A percentile compares a stretch with the other conserved stretches of the same genome.
Evolutionary conservation across 176 grass and related monocot species (phyloP).

Genomic region (Secale cereale): DNA sequence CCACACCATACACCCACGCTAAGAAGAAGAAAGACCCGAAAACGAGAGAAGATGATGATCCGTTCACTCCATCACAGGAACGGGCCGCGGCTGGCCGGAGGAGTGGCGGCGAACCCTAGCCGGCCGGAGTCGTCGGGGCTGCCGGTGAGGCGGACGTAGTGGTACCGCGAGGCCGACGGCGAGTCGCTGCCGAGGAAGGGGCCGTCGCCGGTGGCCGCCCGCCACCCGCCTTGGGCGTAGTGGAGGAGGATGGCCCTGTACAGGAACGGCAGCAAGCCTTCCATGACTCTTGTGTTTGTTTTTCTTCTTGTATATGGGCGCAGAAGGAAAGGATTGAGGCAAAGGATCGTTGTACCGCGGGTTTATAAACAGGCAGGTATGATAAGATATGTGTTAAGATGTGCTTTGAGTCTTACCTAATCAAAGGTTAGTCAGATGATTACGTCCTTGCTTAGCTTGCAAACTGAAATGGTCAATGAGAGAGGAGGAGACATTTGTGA

Average conservation of each 20-base stretch:
- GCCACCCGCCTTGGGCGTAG: constrained; percentile 32
- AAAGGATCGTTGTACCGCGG: neutral
- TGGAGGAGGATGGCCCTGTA: constrained; percentile 55
- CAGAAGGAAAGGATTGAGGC: neutral
- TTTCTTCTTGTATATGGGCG: neutral
- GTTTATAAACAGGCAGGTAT: neutral
- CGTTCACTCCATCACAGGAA: neutral
- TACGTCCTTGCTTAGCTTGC: neutral
- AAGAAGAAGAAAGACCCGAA: neutral
- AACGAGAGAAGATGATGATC: neutral
- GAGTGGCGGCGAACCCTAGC: neutral
- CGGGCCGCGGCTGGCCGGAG: neutral
- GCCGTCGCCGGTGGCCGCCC: constrained; percentile 28
- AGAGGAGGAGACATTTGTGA: neutral
- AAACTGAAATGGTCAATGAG: constrained; percentile 1
- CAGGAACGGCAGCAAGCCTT: constrained; percentile 64
- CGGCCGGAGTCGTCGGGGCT: constrained; percentile 4
- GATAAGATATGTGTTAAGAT: neutral
- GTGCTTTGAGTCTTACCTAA: neutral
- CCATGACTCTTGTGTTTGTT: constrained; percentile 1
- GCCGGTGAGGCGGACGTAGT: constrained; percentile 29
- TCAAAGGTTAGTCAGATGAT: constrained; percentile 8
- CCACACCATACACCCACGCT: too few species aligned
- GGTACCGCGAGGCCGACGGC: constrained; percentile 25
- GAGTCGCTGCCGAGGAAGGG: constrained; percentile 32